A percentile compares a stretch with the other conserved stretches of the same genome.
Conservation (phyloP, 2,329 filamentous ascomycete genomes). For the Allantophomopsis cytisporea region DNA sequence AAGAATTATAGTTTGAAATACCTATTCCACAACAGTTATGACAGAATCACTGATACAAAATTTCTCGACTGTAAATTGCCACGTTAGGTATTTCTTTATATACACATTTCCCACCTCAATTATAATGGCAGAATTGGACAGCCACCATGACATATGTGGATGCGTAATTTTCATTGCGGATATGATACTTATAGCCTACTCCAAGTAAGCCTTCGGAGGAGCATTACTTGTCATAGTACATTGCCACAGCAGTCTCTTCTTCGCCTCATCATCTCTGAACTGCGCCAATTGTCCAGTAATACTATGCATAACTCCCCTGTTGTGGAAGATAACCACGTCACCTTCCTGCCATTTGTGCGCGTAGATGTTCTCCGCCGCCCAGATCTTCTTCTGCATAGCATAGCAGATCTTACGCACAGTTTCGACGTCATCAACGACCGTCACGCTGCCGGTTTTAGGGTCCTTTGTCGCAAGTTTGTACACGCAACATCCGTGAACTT, state of each 20-base stretch:
- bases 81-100: too few relatives aligned
- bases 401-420: conserved; percentile 14
- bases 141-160: too few relatives aligned
- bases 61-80: too few relatives aligned
- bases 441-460: conserved; percentile 7
- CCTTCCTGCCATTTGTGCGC: conserved; percentile 17
- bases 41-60: too few relatives aligned
- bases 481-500: conserved; percentile 15
- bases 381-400: conserved; percentile 12
- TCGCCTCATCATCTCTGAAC: neutral
- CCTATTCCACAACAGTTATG: too few relatives aligned
- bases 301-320: conserved; percentile 18
- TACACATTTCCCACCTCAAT: too few relatives aligned
- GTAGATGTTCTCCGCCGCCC: conserved; percentile 17
- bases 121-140: too few relatives aligned
- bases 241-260: neutral
- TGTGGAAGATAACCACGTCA: conserved; percentile 19
- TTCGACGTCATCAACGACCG: conserved; percentile 8
- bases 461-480: conserved; percentile 8
- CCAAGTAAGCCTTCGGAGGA: neutral
- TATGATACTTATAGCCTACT: neutral
- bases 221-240: neutral
- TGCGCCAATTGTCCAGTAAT: conserved; percentile 6
- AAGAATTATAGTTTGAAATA: too few relatives aligned
- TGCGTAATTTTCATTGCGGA: too few relatives aligned